Evolutionary conservation across 2,329 filamentous ascomycete genomes (phyloP), one percentile per base, ranked within the genome.

Genomic region (Nectriaceae sp.): DNA sequence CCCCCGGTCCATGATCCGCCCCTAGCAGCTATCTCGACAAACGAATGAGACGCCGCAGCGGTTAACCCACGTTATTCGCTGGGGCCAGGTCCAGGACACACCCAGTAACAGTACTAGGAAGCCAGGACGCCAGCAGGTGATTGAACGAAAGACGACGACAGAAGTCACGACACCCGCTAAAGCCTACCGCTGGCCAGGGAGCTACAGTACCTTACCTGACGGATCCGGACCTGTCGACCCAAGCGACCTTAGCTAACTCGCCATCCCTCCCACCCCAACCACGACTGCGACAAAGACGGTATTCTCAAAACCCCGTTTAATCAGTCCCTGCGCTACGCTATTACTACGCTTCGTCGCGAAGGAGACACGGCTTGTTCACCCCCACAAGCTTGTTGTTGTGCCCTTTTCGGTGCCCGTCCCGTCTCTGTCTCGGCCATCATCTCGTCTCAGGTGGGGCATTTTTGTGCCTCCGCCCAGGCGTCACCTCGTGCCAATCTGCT

Each of bases 21-120:
- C 52, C 8, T 10, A 36, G 13, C 8, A 36, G 8, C 16, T 36
- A 36, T 36, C 57, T 53, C 52, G 52, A 56, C 59, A 62, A 58
- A 56, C 64, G 60, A 65, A 66, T 69, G 60, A 64, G 57, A 68
- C 63, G 55, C 58, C 60, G 55, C 58, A 63, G 65, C 64, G 63
- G 61, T 63, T 65, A 64, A 55, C 57, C 58, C 60, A 54, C 57
- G 59, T 55, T 47, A 39, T 43, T 54, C 33, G 49, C 52, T 61
- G 42, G 33, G 33, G 6, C n/a, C 8, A n/a, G n/a, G n/a, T n/a
- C n/a, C n/a, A n/a, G n/a, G n/a, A n/a, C n/a, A n/a, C n/a, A n/a
- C n/a, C n/a, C n/a, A n/a, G n/a, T n/a, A n/a, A n/a, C n/a, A n/a
- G n/a, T n/a, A n/a, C n/a, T n/a, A n/a, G n/a, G n/a, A n/a, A n/a